phyloP scores from a whole-genome alignment of 306 rosid genomes.

The Quercus gilva region DNA sequence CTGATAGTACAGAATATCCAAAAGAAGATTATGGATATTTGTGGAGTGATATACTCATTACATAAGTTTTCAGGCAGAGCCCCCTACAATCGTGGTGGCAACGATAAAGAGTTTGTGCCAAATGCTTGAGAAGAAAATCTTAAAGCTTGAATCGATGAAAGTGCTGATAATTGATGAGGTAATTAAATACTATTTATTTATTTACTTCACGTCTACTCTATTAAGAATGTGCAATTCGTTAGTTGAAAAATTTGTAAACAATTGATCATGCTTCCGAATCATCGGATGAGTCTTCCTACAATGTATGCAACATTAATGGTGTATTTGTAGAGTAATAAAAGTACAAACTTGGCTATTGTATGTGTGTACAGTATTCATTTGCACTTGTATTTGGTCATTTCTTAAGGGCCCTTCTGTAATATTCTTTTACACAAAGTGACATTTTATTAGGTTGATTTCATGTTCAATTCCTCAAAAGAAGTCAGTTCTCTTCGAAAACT shows the following conservation, averaged over 20 bases:
- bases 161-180: constrained; percentile 95
- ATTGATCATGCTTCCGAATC: neutral
- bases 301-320: neutral
- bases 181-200: neutral
- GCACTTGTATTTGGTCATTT: neutral
- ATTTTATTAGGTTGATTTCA: constrained; percentile 72
- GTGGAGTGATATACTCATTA: constrained; percentile 12
- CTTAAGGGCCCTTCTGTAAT: neutral
- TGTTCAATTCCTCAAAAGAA: constrained; percentile 86
- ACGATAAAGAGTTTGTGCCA: constrained; percentile 84
- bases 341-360: neutral
- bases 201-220: neutral
- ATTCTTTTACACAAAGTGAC: constrained; percentile 13
- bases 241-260: neutral
- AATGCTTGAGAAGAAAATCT: constrained; percentile 61
- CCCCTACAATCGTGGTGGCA: constrained; percentile 82
- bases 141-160: constrained; percentile 63
- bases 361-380: neutral
- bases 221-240: neutral
- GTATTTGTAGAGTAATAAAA: neutral
- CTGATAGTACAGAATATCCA: neutral
- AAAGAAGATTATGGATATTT: constrained; percentile 5
- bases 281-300: neutral
- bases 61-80: constrained; percentile 73
- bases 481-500: constrained; percentile 79